Base-by-base conservation (phyloP, 2,329 filamentous ascomycete genomes). In the Botryotinia globosa region DNA sequence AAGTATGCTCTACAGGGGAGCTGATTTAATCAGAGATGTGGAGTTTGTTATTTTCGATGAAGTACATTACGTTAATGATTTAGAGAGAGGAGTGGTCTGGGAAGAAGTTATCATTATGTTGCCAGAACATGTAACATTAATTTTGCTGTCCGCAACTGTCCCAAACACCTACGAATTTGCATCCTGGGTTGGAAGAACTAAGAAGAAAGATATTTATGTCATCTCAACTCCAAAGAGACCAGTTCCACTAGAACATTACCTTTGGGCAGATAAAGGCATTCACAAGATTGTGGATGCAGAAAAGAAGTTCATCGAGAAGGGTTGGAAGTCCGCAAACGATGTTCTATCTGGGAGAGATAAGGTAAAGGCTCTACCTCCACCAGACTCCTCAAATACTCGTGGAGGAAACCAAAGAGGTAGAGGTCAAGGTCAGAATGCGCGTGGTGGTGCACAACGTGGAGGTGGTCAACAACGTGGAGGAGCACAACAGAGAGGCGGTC, bases 61-160 rank as follows among this genome's bases (percentile, higher is more conserved):
- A 82, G 96, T 99, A 2, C 96, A 99, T 83, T 99, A 99, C 80
- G 95, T 99, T 76, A 99, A 98, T 80, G 96, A 99, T 81, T 87
- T 92, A 39, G 96, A 98, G 81, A 89, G 96, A 83, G 96, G 96
- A 79, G 96, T 99, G 9, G 96, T 99, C 0, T 99, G 96, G 96
- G 96, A 99, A 82, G 96, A 99, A 82, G 96, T 99, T 78, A 99
- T 99, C 80, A 99, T 99, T 79, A 98, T 99, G 96, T 87, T 99
- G 72, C 96, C 96, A 0, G 94, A 97, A 81, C 96, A 99, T 83
- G 94, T 99, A 56, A 97, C 96, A 2, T 87, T 99, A 34, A 99
- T 99, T 77, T 85, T 98, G 2, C 87, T 99, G 4, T 99, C 96
- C 7, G 96, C 96, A 0, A 99, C 96, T 0, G 96, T 99, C 0